These are phyloP conservation scores for Stephanodiscus minutulus DNA, from an alignment of 108 stramenopile genomes.

Conservation along the genomic window DNA sequence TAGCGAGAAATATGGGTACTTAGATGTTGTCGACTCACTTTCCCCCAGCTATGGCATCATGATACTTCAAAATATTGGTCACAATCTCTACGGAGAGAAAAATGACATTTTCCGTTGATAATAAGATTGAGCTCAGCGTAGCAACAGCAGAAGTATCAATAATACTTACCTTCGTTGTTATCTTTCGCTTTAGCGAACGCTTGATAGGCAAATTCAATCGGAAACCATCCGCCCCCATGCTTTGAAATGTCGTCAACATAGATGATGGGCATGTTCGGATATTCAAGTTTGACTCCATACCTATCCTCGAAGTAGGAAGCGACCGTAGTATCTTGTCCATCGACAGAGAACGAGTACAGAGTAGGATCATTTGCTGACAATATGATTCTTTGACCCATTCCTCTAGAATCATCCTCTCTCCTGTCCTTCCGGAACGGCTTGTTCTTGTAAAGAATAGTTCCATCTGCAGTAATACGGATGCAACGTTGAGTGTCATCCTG, in stretches of 20 bases:
- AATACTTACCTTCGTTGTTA: constrained; percentile 11
- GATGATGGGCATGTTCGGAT: constrained; percentile 41
- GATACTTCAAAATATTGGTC: constrained; percentile 20
- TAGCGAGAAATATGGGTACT: background rate
- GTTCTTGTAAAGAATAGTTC: background rate
- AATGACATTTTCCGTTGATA: background rate
- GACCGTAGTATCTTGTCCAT: constrained; percentile 1
- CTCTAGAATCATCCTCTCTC: constrained; percentile 5
- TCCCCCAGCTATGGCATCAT: constrained; percentile 31
- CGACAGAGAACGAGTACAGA: constrained; percentile 2
- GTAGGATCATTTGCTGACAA: constrained; percentile 6
- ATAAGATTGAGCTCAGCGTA: background rate
- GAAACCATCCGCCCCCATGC: constrained; percentile 30
- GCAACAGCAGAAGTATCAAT: constrained; percentile 3
- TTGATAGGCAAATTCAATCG: constrained; percentile 41
- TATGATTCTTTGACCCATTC: background rate
- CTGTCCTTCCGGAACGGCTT: constrained; percentile 7
- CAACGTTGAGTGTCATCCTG: background rate
- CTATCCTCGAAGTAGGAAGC: constrained; percentile 8
- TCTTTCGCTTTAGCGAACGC: constrained; percentile 37
- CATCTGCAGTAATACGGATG: background rate
- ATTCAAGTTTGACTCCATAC: constrained; percentile 6
- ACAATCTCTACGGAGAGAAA: background rate
- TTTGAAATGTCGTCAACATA: constrained; percentile 11
- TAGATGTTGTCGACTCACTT: background rate